Evolutionary conservation across 495 filamentous ascomycete genomes (phyloP).

Genomic region (Penicillium goetzii): DNA sequence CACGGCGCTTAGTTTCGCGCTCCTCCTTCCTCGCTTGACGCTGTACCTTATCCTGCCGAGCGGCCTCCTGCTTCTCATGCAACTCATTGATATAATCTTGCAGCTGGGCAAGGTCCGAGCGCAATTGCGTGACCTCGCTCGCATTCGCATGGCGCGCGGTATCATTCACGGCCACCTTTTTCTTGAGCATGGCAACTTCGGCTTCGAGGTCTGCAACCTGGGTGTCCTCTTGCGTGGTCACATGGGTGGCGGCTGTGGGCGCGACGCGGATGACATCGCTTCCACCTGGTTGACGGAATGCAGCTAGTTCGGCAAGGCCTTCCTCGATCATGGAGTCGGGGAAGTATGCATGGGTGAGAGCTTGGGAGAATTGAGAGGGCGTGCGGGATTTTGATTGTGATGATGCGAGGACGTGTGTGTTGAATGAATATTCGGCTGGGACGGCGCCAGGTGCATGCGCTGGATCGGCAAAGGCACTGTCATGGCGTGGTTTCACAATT

Average conservation of each 20-base stretch:
- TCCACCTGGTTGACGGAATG: constrained; percentile 34
- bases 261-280: constrained; percentile 20
- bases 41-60: constrained; percentile 40
- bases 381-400: constrained; percentile 18
- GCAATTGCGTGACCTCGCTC: constrained; percentile 45
- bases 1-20: constrained; percentile 41
- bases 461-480: constrained; percentile 46
- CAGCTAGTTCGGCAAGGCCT: constrained; percentile 55
- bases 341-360: constrained; percentile 57
- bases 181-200: constrained; percentile 44
- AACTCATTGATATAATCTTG: constrained; percentile 50
- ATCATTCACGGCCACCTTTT: constrained; percentile 44
- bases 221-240: constrained; percentile 32
- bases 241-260: constrained; percentile 10
- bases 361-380: constrained; percentile 48
- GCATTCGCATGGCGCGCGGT: constrained; percentile 41
- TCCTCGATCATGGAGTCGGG: constrained; percentile 58
- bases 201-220: constrained; percentile 42
- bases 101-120: constrained; percentile 41
- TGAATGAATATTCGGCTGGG: constrained; percentile 69
- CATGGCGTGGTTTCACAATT: constrained; percentile 73
- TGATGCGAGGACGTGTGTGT: constrained; percentile 59
- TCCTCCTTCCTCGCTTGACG: constrained; percentile 49
- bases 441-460: constrained; percentile 53
- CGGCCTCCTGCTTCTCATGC: constrained; percentile 44